Evolutionary conservation across 2,329 filamentous ascomycete species (phyloP).

Genomic region (Talaromyces sp.): DNA sequence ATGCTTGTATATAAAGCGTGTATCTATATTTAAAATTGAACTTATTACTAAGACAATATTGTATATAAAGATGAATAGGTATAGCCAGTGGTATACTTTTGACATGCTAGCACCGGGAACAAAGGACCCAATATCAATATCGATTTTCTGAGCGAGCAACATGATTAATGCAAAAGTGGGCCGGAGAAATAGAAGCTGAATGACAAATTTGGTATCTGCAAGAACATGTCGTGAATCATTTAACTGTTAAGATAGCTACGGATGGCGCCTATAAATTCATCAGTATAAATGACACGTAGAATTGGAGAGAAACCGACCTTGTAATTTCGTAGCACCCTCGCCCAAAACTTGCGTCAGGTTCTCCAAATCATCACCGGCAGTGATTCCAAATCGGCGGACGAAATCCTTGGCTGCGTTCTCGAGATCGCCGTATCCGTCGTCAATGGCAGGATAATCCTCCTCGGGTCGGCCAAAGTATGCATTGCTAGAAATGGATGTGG

Average conservation of each 20-base stretch:
- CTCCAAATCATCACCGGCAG: conserved; percentile 91
- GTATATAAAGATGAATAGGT: not conserved
- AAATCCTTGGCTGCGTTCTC: conserved; percentile 96
- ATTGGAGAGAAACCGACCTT: conserved; percentile 52
- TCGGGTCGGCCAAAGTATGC: conserved; percentile 95
- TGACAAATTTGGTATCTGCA: conserved; percentile 15
- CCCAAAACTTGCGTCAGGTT: conserved; percentile 79
- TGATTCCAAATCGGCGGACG: conserved; percentile 90
- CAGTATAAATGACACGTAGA: not conserved
- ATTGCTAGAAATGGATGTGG: conserved; percentile 88
- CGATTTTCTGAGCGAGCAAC: not conserved
- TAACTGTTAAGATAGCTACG: conserved; percentile 50
- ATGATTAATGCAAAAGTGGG: not conserved
- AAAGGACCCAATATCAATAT: not conserved
- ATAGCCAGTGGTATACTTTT: not conserved
- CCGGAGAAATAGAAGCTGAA: not conserved
- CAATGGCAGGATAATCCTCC: conserved; percentile 62
- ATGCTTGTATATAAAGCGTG: not conserved
- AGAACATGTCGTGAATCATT: conserved; percentile 20
- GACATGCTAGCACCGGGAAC: not conserved
- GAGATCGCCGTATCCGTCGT: conserved; percentile 81
- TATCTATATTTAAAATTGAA: not conserved
- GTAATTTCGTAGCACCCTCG: conserved; percentile 78
- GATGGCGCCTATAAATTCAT: conserved; percentile 39
- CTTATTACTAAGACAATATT: conserved; percentile 11